Evolutionary conservation across 805 yeast genomes (phyloP).

Genomic region (Barnettozyma pratensis): DNA sequence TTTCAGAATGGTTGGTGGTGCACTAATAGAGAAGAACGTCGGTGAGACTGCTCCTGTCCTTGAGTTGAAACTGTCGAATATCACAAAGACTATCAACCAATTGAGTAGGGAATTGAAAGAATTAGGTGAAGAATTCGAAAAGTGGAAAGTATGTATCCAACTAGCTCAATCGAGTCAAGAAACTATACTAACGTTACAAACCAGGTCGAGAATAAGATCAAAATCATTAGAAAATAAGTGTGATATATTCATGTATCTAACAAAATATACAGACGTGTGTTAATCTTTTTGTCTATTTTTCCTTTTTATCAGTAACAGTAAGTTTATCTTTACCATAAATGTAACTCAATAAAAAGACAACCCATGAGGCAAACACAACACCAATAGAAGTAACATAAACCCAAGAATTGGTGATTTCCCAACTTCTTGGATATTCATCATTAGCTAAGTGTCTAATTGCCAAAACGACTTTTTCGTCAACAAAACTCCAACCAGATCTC

Average conservation of each 20-base stretch:
- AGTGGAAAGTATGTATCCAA: slow-evolving; percentile 32
- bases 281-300: slow-evolving; percentile 9
- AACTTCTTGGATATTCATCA: slow-evolving; percentile 89
- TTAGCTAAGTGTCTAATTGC: slow-evolving; percentile 92
- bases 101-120: slow-evolving; percentile 30
- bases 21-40: slow-evolving; percentile 76
- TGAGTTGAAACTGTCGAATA: slow-evolving; percentile 48
- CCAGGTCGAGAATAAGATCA: slow-evolving; percentile 13
- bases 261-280: neutral
- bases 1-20: slow-evolving; percentile 92
- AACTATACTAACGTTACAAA: slow-evolving; percentile 3
- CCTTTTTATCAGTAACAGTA: slow-evolving; percentile 17
- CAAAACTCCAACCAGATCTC: slow-evolving; percentile 66
- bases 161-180: too few species aligned
- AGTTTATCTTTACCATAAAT: slow-evolving; percentile 21
- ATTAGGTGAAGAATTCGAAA: slow-evolving; percentile 34
- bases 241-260: neutral
- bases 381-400: slow-evolving; percentile 72
- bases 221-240: slow-evolving; percentile 11
- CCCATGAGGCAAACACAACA: slow-evolving; percentile 71
- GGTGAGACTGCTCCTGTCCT: slow-evolving; percentile 67
- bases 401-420: slow-evolving; percentile 93
- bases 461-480: slow-evolving; percentile 62
- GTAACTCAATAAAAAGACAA: slow-evolving; percentile 67
- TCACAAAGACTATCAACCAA: slow-evolving; percentile 30